Evolutionary conservation across 2,329 filamentous ascomycete genomes (phyloP).

Genomic region (Emmonsiellopsis sp.): DNA sequence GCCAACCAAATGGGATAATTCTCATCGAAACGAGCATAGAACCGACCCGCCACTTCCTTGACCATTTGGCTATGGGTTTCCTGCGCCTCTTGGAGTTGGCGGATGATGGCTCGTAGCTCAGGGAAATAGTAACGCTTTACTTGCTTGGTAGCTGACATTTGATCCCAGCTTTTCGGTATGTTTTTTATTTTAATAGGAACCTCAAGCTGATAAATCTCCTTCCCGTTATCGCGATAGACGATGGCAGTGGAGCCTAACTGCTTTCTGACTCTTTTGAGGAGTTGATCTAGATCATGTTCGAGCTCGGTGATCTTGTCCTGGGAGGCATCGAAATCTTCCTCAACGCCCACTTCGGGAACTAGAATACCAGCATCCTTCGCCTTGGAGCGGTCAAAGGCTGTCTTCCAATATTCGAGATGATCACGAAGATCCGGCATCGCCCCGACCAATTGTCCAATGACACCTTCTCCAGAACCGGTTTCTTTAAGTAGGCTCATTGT

Average conservation of each 20-base stretch:
- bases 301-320: slow-evolving; percentile 67
- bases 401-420: slow-evolving; percentile 74
- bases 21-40: slow-evolving; percentile 80
- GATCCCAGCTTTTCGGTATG: slow-evolving; percentile 78
- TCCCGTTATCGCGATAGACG: slow-evolving; percentile 76
- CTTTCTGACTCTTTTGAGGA: slow-evolving; percentile 62
- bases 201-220: slow-evolving; percentile 95
- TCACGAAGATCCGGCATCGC: slow-evolving; percentile 76
- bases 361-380: slow-evolving; percentile 72
- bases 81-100: slow-evolving; percentile 83
- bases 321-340: slow-evolving; percentile 84
- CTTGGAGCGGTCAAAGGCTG: slow-evolving; percentile 75
- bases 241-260: slow-evolving; percentile 65
- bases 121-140: slow-evolving; percentile 92
- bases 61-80: slow-evolving; percentile 88
- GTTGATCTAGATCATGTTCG: slow-evolving; percentile 58
- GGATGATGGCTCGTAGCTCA: slow-evolving; percentile 71
- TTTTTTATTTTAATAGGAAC: slow-evolving; percentile 73
- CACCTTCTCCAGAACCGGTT: slow-evolving; percentile 66
- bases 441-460: slow-evolving; percentile 73
- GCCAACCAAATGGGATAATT: slow-evolving; percentile 78
- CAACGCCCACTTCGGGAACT: slow-evolving; percentile 76
- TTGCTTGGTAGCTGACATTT: slow-evolving; percentile 87
- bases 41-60: slow-evolving; percentile 71
- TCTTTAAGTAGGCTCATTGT: slow-evolving; percentile 71